Conservation (phyloP, 169 alveolate species). For the Besnoitia besnoiti region DNA sequence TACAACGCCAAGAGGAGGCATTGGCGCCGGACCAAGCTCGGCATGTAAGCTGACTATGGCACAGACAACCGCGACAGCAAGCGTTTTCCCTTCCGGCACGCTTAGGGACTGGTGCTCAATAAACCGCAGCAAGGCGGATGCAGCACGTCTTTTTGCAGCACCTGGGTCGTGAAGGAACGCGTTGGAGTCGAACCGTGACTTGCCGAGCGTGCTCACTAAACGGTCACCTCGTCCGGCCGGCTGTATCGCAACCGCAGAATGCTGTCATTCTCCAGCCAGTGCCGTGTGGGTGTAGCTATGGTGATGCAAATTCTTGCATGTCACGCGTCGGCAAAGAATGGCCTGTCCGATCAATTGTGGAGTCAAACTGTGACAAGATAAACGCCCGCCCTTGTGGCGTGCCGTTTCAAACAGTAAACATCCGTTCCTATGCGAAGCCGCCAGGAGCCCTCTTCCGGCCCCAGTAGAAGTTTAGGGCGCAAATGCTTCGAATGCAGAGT, state of each 20-base stretch:
- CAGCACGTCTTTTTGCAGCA: not conserved
- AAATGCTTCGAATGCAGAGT: too few species aligned
- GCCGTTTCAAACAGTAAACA: not conserved
- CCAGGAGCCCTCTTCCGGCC: too few species aligned
- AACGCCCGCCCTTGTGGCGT: not conserved
- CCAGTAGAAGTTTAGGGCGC: too few species aligned
- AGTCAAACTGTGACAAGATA: not conserved
- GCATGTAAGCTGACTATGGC: constrained; percentile 80
- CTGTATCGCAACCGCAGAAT: not conserved
- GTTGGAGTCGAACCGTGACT: not conserved
- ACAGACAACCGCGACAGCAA: too few species aligned
- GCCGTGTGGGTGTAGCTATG: not conserved
- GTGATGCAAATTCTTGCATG: not conserved
- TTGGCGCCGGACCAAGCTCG: constrained; percentile 97
- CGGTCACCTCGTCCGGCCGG: not conserved
- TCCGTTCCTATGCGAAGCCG: too few species aligned
- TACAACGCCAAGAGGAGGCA: constrained; percentile 95
- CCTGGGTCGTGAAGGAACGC: not conserved
- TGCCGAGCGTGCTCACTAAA: not conserved
- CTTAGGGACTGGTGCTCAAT: not conserved
- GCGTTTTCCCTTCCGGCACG: too few species aligned
- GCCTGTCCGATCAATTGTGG: not conserved
- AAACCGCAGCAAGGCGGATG: not conserved
- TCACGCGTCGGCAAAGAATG: not conserved
- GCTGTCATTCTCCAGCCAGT: not conserved